Evolutionary conservation across 164 flowering plant species (phyloP).

Genomic region (Nymphaea thermarum): DNA sequence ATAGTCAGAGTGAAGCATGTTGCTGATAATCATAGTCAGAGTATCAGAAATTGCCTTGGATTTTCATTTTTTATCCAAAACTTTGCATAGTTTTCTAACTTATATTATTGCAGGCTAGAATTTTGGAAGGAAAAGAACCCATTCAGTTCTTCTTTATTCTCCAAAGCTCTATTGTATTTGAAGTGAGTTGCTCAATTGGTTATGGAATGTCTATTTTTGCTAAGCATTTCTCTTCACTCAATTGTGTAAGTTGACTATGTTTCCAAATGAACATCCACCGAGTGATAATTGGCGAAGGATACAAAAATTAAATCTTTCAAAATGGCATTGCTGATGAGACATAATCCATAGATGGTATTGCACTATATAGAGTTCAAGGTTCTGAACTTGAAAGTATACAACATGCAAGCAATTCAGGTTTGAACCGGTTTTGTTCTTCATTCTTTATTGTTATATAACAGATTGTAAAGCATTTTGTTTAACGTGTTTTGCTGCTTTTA

Average conservation of each 20-base stretch:
- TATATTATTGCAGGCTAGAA: conserved; percentile 43
- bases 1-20: no score
- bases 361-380: conserved; percentile 90
- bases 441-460: neutral
- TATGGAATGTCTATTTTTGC: neutral
- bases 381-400: conserved; percentile 86
- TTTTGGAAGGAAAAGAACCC: conserved; percentile 87
- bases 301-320: conserved; percentile 53
- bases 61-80: no score
- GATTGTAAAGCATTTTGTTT: no score
- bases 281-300: conserved; percentile 89
- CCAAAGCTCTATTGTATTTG: conserved; percentile 76
- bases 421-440: conserved; percentile 42
- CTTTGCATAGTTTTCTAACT: neutral
- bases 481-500: no score
- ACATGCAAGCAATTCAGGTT: conserved; percentile 89
- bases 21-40: no score
- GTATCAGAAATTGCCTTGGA: no score
- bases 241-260: neutral
- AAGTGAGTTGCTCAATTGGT: conserved; percentile 33
- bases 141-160: conserved; percentile 76
- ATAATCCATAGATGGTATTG: conserved; percentile 67
- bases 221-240: neutral
- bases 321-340: conserved; percentile 78
- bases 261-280: conserved; percentile 23